Evolutionary conservation across 1,284 basidiomycete genomes (phyloP), one percentile per base, ranked within the genome.

Genomic region (Ceratobasidium sp.): DNA sequence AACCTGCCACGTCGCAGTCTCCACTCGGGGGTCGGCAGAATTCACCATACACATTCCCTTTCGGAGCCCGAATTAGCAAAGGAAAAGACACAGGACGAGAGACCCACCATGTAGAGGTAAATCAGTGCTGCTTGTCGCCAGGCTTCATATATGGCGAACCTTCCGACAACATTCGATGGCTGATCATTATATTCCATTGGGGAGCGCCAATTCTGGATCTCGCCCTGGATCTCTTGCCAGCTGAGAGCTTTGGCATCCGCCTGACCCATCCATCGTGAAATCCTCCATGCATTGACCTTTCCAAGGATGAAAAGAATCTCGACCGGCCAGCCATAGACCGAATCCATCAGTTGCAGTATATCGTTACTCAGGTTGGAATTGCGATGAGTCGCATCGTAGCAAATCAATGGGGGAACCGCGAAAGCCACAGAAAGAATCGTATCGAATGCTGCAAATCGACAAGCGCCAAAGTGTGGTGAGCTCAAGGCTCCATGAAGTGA

Each of bases 61-160:
- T 28, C 43, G 36, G 36, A 39, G 8, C 36, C 18, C 3, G 3
- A 18, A 12, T 45, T 12, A n/a, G 10, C 18, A 4, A 45, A 6
- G 3, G 16, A 45, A 45, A 45, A 10, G 3, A 45, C 3, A 9
- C 18, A 12, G 43, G 6, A 3, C 18, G 4, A 10, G 18, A 45
- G 18, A 26, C 46, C 2, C 36, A 36, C 65, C 65, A 69, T 69
- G 28, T 69, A 69, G 12, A 69, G 23, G 23, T 69, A 69, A 21
- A 69, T 58, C 26, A 57, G 58, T 2, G 28, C 53, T 4, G 65
- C 21, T 8, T 58, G 53, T 14, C 61, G 61, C 48, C 61, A 65
- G 21, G 45, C n/a, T 52, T 65, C 61, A 4, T 65, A 30, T 39
- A 52, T 28, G 18, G 61, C 46, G 18, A 65, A 34, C 14, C 61